Evolutionary conservation across 2,329 filamentous ascomycete species (phyloP), one percentile per base, ranked within the genome.

Genomic region (Epichloe gansuensis): DNA sequence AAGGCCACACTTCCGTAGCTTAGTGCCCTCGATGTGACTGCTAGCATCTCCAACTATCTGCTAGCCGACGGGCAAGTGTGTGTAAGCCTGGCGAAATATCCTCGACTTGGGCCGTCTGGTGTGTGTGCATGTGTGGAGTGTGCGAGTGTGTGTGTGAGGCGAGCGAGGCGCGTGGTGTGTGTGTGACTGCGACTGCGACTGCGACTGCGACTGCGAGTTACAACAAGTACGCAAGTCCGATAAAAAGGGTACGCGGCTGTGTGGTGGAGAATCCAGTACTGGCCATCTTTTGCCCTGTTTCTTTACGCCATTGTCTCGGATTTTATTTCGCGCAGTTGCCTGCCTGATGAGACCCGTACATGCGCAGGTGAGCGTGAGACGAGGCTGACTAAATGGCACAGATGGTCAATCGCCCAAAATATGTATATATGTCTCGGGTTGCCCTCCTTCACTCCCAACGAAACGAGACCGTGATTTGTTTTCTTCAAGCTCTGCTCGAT

Each of bases 21-120:
- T 43, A 52, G 31, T 46, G 34, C 39, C 43, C 11, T 52, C 38
- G 34, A 48, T 48, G 46, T 52, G 45, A 52, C 51, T 43, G 31
- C 46, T 48, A 44, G 25, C 25, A n/a, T 23, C 42, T 17, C 15
- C 28, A 21, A 21, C 17, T 21, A 21, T 21, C 17, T 21, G 17
- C 17, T 21, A 21, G 17, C 17, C 17, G 17, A 21, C 17, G 17
- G 17, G 17, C 17, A 21, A 21, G 17, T 21, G 17, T 9, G n/a
- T 21, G 7, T 31, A 28, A 41, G 7, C 11, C 42, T 51, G 45
- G 49, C 31, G 17, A 31, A 31, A 9, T 31, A 31, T 3, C 8
- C 28, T 31, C n/a, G 21, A 25, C 41, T 23, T 21, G 17, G 23
- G n/a, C 21, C 17, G 15, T 39, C 9, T 3, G 31, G 46, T 23